These are phyloP conservation scores for Yamadazyma nakazawae DNA, from an alignment of 805 yeast species.

Conservation along the genomic window DNA sequence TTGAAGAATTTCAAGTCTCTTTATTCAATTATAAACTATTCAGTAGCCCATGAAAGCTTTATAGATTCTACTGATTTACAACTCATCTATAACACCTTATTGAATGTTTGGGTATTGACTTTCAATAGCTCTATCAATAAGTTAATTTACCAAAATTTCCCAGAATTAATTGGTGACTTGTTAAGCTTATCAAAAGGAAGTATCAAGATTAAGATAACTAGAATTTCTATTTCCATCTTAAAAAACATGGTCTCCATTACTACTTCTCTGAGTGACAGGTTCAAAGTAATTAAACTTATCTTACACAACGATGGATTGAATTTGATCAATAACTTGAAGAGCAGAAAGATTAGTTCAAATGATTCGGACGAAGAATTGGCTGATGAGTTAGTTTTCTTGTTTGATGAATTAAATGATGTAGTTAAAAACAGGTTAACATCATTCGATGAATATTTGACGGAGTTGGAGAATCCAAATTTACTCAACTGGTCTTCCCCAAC, in stretches of 20 bases:
- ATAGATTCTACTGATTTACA: slow-evolving; percentile 58
- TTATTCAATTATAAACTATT: slow-evolving; percentile 13
- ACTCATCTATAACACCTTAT: slow-evolving; percentile 74
- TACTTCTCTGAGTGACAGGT: slow-evolving; percentile 26
- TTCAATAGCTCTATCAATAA: slow-evolving; percentile 57
- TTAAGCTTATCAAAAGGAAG: slow-evolving; percentile 67
- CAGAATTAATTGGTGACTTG: slow-evolving; percentile 51
- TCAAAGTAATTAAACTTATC: slow-evolving; percentile 59
- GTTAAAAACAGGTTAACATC: slow-evolving; percentile 74
- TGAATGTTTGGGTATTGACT: slow-evolving; percentile 81
- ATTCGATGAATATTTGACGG: slow-evolving; percentile 87
- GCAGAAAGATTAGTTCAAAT: slow-evolving; percentile 77
- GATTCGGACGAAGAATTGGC: slow-evolving; percentile 79
- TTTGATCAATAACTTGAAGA: slow-evolving; percentile 63
- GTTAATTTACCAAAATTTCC: slow-evolving; percentile 50
- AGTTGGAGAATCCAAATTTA: slow-evolving; percentile 72
- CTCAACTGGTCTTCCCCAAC: slow-evolving; percentile 82
- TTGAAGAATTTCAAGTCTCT: slow-evolving; percentile 32
- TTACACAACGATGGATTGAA: slow-evolving; percentile 74
- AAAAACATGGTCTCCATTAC: slow-evolving; percentile 51
- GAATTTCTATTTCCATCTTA: slow-evolving; percentile 76
- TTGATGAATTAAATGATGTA: slow-evolving; percentile 62
- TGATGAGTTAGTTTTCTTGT: slow-evolving; percentile 59
- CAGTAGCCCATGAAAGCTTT: slow-evolving; percentile 8
- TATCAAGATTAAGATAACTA: slow-evolving; percentile 86